These are phyloP conservation scores for Hypoxylon rubiginosum DNA, from an alignment of 2,329 filamentous ascomycete species.

Conservation along the genomic window DNA sequence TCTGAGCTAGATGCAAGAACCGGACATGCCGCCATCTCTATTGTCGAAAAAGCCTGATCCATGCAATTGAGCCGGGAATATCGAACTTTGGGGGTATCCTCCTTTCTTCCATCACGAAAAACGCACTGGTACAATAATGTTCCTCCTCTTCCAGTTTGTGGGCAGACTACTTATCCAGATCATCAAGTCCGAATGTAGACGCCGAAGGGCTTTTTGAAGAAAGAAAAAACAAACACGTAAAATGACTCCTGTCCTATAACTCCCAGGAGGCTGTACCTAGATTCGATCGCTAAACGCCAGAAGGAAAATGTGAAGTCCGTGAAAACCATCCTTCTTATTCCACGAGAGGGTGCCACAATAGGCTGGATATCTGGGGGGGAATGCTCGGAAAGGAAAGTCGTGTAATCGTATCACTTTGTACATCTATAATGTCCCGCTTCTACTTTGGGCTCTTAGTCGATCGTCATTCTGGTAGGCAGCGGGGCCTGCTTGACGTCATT, in stretches of 20 bases:
- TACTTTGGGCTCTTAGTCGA: slow-evolving; percentile 62
- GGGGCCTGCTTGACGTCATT: slow-evolving; percentile 68
- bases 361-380: slow-evolving; percentile 47
- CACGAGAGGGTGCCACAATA: slow-evolving; percentile 22
- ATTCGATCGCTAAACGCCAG: slow-evolving; percentile 35
- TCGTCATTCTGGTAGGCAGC: slow-evolving; percentile 70
- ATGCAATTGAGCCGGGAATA: background rate
- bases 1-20: background rate
- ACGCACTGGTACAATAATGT: background rate
- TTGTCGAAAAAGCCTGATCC: background rate
- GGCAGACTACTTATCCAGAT: background rate
- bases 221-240: background rate
- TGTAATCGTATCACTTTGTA: slow-evolving; percentile 51
- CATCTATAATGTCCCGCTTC: slow-evolving; percentile 42
- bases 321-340: slow-evolving; percentile 32
- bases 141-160: background rate
- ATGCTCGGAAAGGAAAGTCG: slow-evolving; percentile 45
- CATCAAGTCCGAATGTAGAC: slow-evolving; percentile 1
- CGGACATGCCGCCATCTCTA: background rate
- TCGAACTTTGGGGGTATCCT: slow-evolving; percentile 1
- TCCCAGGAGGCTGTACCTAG: slow-evolving; percentile 21
- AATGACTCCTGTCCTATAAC: background rate
- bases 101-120: background rate
- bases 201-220: background rate
- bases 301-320: slow-evolving; percentile 24